Conservation (phyloP, 805 yeast genomes). For the Monosporozyma aerobia region DNA sequence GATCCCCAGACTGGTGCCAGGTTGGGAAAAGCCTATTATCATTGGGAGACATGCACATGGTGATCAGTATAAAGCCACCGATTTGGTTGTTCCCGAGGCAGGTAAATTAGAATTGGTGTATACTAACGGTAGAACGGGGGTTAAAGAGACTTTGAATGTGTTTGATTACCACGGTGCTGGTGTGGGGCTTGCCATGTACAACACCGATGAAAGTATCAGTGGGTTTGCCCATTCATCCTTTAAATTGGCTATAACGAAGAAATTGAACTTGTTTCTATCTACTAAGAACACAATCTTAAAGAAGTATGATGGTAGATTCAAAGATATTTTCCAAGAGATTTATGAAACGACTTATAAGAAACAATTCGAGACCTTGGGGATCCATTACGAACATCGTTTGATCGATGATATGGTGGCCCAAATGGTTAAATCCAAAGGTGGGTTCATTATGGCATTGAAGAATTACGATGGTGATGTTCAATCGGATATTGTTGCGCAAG, state of each 20-base stretch:
- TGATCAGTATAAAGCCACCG: conserved; percentile 78
- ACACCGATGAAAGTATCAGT: conserved; percentile 66
- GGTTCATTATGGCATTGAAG: conserved; percentile 70
- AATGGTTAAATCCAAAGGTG: conserved; percentile 79
- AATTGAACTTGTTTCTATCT: conserved; percentile 56
- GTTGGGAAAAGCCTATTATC: conserved; percentile 75
- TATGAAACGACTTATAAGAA: conserved; percentile 49
- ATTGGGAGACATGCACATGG: conserved; percentile 84
- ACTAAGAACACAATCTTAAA: conserved; percentile 77
- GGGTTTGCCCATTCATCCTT: conserved; percentile 78
- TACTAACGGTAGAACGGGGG: conserved; percentile 49
- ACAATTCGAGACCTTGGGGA: conserved; percentile 49
- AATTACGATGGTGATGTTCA: conserved; percentile 85
- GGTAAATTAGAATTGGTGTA: conserved; percentile 60
- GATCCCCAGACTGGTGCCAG: conserved; percentile 67
- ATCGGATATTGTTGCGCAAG: conserved; percentile 80
- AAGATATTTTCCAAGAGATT: conserved; percentile 65
- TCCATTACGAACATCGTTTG: conserved; percentile 71
- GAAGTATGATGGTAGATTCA: conserved; percentile 75
- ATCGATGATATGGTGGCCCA: conserved; percentile 87
- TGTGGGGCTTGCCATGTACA: conserved; percentile 76
- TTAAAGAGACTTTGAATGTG: conserved; percentile 31
- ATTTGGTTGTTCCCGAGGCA: conserved; percentile 49
- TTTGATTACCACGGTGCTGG: conserved; percentile 51
- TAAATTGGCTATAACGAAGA: conserved; percentile 58